Base-by-base conservation (phyloP, 2,329 filamentous ascomycete species). In the Cladosporium colombiae region DNA sequence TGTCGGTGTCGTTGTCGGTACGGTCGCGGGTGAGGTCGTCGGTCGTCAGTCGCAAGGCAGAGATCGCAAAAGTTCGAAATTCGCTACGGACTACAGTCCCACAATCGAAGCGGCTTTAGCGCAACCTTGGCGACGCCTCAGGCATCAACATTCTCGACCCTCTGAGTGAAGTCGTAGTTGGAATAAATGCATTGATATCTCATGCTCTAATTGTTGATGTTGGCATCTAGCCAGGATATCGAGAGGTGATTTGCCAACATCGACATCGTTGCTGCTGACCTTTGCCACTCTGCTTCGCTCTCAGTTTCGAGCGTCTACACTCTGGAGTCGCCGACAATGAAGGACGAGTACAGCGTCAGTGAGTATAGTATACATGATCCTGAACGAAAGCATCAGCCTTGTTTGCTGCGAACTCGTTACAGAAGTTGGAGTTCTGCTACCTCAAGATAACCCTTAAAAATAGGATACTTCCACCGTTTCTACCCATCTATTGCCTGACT, bases 21-120 rank as follows among this genome's bases (percentile, higher is more conserved):
- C 33, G 40, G 49, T 64, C 62, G 62, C 53, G 27, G 52, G 62
- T 58, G 52, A 58, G 10, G 37, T 44, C 37, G 37, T 44, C 37
- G 62, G 62, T 64, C 62, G 62, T 56, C 52, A 14, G 40, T 23
- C 46, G 85, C 67, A 82, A 82, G 60, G 83, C 84, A 0, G 85
- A 87, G 66, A 86, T 88, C 69, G 82, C 85, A 16, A 81, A 86
- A 44, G 86, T 84, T 44, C 80, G 40, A 46, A 44, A 46, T 46
- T 46, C 37, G 37, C 37, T 16, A 16, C 78, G 81, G 44, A 83
- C 37, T 16, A 16, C 78, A 81, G 44, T 83, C 87, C 70, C 76
- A 88, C 60, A 88, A 87, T 37, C 52, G 29, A 29, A 10, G 27
- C 8, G 8, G 40, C 40, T 44, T n/a, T n/a, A 46, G 40, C n/a